Percentiles rank a stretch among this genome's conserved stretches.
These are phyloP conservation scores for Lindgomyces ingoldianus DNA, from an alignment of 495 filamentous ascomycete genomes.

Conservation along the genomic window DNA sequence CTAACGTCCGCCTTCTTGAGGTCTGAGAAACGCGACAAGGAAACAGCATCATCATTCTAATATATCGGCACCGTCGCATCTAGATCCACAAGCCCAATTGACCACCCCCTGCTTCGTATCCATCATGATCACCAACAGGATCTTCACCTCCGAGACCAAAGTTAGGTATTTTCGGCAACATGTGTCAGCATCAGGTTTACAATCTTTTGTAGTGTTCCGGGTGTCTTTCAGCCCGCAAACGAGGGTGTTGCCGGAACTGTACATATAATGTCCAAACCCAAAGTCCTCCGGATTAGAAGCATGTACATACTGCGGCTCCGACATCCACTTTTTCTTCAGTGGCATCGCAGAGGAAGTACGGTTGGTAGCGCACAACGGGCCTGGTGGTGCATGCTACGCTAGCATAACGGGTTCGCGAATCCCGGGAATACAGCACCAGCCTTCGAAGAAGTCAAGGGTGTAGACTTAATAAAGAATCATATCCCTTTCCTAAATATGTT, in stretches of 20 bases:
- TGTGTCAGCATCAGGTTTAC: conserved; percentile 72
- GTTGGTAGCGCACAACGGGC: conserved; percentile 53
- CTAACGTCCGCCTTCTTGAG: conserved; percentile 59
- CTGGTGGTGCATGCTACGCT: conserved; percentile 67
- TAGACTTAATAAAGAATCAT: conserved; percentile 56
- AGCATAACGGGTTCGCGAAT: conserved; percentile 68
- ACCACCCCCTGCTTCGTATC: conserved; percentile 65
- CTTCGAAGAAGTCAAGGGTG: conserved; percentile 59
- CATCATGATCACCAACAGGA: conserved; percentile 73
- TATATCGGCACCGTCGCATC: conserved; percentile 70
- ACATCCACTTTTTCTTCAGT: conserved; percentile 72
- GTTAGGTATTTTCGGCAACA: conserved; percentile 66
- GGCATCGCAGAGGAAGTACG: conserved; percentile 64
- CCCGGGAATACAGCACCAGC: conserved; percentile 39
- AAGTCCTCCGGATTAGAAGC: conserved; percentile 36
- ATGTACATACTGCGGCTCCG: conserved; percentile 59
- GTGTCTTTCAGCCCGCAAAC: no score
- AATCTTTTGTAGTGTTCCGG: conserved; percentile 52
- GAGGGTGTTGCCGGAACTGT: conserved; percentile 74
- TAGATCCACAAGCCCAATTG: conserved; percentile 62
- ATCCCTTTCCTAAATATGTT: conserved; percentile 49
- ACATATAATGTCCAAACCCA: conserved; percentile 61
- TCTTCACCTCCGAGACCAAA: conserved; percentile 59
- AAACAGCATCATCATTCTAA: conserved; percentile 68
- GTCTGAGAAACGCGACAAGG: conserved; percentile 60